Evolutionary conservation across 176 grass and related monocot species (phyloP).

Genomic region (Musa troglodytarum): DNA sequence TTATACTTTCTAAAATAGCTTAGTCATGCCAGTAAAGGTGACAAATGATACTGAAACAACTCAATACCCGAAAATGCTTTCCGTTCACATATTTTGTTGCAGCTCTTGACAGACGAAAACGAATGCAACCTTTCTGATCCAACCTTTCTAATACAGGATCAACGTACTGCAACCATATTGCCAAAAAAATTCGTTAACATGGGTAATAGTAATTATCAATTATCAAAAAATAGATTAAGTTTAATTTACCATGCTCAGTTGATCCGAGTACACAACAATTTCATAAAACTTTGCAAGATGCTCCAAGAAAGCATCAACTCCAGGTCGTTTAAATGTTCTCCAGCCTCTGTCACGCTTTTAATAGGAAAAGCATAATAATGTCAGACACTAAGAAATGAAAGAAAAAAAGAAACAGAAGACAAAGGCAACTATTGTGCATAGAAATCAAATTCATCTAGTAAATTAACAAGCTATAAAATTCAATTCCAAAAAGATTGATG

Average conservation of each 20-base stretch:
- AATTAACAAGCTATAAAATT: neutral
- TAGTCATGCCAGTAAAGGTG: too few relatives aligned
- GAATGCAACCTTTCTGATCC: constrained; percentile 51
- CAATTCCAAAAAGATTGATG: neutral
- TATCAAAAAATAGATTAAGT: constrained; percentile 16
- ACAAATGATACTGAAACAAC: too few relatives aligned
- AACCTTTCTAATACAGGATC: constrained; percentile 83
- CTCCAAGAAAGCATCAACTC: constrained; percentile 88
- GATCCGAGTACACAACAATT: constrained; percentile 93
- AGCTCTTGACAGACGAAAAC: constrained; percentile 60
- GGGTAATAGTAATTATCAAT: neutral
- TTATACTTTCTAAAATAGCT: too few relatives aligned
- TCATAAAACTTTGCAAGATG: constrained; percentile 64
- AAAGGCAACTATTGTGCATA: neutral
- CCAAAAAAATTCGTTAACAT: constrained; percentile 15
- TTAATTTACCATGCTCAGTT: constrained; percentile 62
- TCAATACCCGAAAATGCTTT: constrained; percentile 80
- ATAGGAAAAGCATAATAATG: neutral
- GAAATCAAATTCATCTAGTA: neutral
- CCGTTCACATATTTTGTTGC: constrained; percentile 81
- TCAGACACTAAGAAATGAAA: too few relatives aligned
- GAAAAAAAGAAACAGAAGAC: too few relatives aligned
- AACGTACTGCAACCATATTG: constrained; percentile 56
- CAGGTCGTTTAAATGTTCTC: constrained; percentile 92
- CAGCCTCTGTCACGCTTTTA: constrained; percentile 85